phyloP scores from a whole-genome alignment of 129 eudicot genomes.

The Flaveria ramosissima region DNA sequence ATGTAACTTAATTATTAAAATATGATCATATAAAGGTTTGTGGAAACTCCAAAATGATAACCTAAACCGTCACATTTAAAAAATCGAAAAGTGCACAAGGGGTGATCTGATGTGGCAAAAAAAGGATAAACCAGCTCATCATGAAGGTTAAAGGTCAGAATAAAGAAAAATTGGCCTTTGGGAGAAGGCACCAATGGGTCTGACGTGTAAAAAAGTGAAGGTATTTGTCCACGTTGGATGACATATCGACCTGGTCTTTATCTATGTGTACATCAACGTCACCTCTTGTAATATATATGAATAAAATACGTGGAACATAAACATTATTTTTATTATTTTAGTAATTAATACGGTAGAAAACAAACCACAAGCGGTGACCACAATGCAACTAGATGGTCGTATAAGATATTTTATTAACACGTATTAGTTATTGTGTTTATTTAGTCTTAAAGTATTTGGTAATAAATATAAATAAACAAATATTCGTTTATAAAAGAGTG shows the following conservation, averaged over 20 bases:
- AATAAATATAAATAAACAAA: too few species aligned
- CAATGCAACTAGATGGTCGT: constrained; percentile 18
- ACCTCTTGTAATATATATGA: constrained; percentile 27
- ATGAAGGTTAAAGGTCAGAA: constrained; percentile 38
- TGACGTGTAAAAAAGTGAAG: constrained; percentile 26
- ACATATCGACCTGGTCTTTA: constrained; percentile 19
- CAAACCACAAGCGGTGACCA: constrained; percentile 12
- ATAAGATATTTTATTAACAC: constrained; percentile 23
- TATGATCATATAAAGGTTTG: background rate
- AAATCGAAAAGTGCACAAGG: constrained; percentile 1
- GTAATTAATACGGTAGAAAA: constrained; percentile 4
- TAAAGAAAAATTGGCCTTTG: constrained; percentile 36
- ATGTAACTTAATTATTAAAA: too few species aligned
- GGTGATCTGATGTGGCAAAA: constrained; percentile 33
- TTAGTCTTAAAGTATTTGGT: background rate
- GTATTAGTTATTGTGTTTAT: background rate
- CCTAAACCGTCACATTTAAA: background rate
- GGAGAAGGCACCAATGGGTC: constrained; percentile 26
- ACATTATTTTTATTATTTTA: background rate
- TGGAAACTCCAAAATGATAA: background rate
- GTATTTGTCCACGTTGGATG: constrained; percentile 20
- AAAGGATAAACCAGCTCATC: constrained; percentile 45
- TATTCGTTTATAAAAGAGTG: too few species aligned
- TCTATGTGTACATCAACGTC: constrained; percentile 14
- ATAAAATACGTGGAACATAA: constrained; percentile 8